Base-by-base conservation (phyloP, 345 rosid species). In the Mercurialis annua region DNA sequence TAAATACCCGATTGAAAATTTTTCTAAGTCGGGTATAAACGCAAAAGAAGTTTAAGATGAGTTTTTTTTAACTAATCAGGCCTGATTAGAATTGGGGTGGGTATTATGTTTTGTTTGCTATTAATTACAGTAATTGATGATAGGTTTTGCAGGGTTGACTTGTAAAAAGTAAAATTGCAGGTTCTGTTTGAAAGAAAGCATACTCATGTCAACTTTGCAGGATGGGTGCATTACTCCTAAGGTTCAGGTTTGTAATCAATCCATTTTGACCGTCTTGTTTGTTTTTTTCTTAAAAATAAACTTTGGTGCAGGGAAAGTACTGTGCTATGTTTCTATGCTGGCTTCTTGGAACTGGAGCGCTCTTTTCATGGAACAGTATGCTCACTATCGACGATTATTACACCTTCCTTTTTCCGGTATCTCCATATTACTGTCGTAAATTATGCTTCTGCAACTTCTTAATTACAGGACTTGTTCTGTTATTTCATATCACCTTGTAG, bases 361-460 rank as follows among this genome's bases (percentile, higher is more conserved):
- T 92, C 33, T 72, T 90, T 65, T 68, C 98, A 23, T 90, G 98
- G 93, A 87, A 90, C 72, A 87, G 96, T 69, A 85, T 88, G 93
- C 66, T 92, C 53, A 90, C 88, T 38, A 87, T 90, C 26, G 83
- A 76, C 68, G 97, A 92, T 69, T 88, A 92, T 68, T 87, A 90
- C 42, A 68, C 9, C 21, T 61, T 64, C 68, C 50, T 90, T 74
- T 92, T 88, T 26, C 97, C 93, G 71, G 97, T 92, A 52, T 59
- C 40, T 1, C 42, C 23, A 51, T 51, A 20, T 44, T 65, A 49
- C 10, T n/a, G n/a, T n/a, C n/a, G n/a, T n/a, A n/a, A n/a, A n/a
- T 2, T 29, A 31, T 38, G 24, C 17, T 59, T 53, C 43, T 44
- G 2, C 21, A 1, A 0, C 24, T 33, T 60, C 55, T 53, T 20